Conservation (phyloP, 2,329 filamentous ascomycete genomes). For the Gaeumannomyces tritici region DNA sequence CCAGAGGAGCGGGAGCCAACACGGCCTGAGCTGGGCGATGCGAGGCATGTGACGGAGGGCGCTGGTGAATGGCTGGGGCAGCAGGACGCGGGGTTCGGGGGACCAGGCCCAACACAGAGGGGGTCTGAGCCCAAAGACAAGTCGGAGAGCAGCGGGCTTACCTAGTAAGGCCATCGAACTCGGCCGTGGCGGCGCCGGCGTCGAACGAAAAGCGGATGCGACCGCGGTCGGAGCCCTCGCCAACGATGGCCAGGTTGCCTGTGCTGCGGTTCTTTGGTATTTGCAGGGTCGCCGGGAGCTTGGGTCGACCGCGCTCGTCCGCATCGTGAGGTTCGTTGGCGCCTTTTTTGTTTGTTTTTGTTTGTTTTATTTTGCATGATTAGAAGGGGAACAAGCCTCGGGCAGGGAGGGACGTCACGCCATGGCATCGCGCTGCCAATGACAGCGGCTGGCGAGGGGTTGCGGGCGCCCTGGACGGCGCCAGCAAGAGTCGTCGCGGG, state of each 20-base stretch:
- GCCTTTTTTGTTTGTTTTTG: conserved; percentile 20
- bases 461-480: not conserved
- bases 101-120: not conserved
- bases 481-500: not conserved
- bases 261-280: conserved; percentile 58
- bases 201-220: conserved; percentile 71
- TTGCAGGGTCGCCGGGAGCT: conserved; percentile 35
- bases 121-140: conserved; percentile 6
- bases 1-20: not conserved
- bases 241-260: conserved; percentile 44
- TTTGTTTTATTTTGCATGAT: not conserved
- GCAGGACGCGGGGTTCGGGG: not conserved
- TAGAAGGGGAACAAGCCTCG: not conserved
- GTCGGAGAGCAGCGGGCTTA: conserved; percentile 31
- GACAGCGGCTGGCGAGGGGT: not conserved
- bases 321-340: conserved; percentile 26
- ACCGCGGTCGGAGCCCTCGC: conserved; percentile 45
- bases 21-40: not conserved
- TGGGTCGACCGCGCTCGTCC: conserved; percentile 31
- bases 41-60: conserved; percentile 1
- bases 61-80: not conserved
- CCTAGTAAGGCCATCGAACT: conserved; percentile 67
- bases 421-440: not conserved
- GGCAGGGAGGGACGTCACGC: conserved; percentile 1
- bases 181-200: conserved; percentile 47